A percentile compares a stretch with the other conserved stretches of the same genome.
These are phyloP conservation scores for Isoetes taiwanensis DNA, from an alignment of 75 land plant species.

Conservation along the genomic window DNA sequence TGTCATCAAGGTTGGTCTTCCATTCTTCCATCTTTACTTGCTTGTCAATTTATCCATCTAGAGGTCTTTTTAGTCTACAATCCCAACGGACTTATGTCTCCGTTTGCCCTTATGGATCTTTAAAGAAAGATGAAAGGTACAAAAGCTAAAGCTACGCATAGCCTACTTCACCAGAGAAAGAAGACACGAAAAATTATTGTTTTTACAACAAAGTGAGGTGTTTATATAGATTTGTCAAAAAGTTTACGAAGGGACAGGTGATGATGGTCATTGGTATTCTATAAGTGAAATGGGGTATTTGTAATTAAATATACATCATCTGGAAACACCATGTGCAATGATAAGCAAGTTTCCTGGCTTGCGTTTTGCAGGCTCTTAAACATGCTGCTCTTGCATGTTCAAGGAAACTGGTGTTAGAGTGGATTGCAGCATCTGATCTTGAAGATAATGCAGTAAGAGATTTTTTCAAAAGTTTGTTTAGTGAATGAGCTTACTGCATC, in stretches of 20 bases:
- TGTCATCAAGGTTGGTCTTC: slow-evolving; percentile 63
- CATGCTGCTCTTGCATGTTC: slow-evolving; percentile 83
- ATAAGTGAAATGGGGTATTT: too few relatives aligned
- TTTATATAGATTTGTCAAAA: not conserved
- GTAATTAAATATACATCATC: not conserved
- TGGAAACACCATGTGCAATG: not conserved
- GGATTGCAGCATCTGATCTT: slow-evolving; percentile 91
- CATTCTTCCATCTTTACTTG: not conserved
- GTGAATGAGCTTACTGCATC: not conserved
- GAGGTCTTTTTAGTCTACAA: not conserved
- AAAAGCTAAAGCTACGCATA: too few relatives aligned
- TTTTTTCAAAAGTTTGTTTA: slow-evolving; percentile 17
- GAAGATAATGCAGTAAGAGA: slow-evolving; percentile 55
- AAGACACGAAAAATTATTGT: too few relatives aligned
- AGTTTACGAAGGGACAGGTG: not conserved
- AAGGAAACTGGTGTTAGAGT: slow-evolving; percentile 59
- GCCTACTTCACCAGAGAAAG: too few relatives aligned
- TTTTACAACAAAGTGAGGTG: not conserved
- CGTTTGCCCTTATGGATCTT: too few relatives aligned
- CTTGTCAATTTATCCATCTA: not conserved
- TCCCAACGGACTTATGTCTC: too few relatives aligned
- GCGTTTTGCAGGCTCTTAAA: slow-evolving; percentile 51
- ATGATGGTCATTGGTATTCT: not conserved
- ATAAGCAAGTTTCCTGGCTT: not conserved
- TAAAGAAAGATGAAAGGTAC: too few relatives aligned